Conservation (phyloP, 2,329 filamentous ascomycete species). For the Epichloe baconii region DNA sequence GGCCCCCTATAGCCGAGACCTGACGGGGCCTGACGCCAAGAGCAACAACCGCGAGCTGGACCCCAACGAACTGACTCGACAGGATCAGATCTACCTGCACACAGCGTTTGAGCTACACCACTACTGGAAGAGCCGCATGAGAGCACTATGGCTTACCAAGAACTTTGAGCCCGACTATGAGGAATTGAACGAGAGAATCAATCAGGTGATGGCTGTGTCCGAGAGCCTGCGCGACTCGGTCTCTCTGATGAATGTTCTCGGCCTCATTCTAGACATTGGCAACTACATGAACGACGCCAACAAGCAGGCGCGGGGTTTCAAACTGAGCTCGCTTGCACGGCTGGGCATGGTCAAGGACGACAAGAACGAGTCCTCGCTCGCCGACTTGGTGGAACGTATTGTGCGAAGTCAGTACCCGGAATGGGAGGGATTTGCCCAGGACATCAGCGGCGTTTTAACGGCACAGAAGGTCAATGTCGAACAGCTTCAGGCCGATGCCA, state of each 20-base stretch:
- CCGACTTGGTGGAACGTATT: slow-evolving; percentile 90
- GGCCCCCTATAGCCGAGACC: slow-evolving; percentile 92
- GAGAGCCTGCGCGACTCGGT: slow-evolving; percentile 86
- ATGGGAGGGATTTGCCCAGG: slow-evolving; percentile 78
- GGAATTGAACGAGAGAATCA: slow-evolving; percentile 73
- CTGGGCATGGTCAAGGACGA: slow-evolving; percentile 98
- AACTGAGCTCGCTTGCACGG: slow-evolving; percentile 83
- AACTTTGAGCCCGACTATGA: slow-evolving; percentile 84
- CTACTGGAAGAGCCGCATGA: slow-evolving; percentile 97
- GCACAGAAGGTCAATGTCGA: slow-evolving; percentile 92
- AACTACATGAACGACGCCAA: slow-evolving; percentile 99
- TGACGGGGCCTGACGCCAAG: slow-evolving; percentile 76
- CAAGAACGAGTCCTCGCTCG: slow-evolving; percentile 94
- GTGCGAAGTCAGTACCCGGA: slow-evolving; percentile 93
- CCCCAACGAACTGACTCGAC: slow-evolving; percentile 74
- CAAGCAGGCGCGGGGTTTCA: slow-evolving; percentile 96
- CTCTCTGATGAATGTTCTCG: slow-evolving; percentile 88
- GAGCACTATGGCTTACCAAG: slow-evolving; percentile 72
- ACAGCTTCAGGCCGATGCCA: slow-evolving; percentile 75
- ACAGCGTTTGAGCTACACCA: slow-evolving; percentile 91
- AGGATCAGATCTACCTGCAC: slow-evolving; percentile 90
- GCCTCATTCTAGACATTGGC: slow-evolving; percentile 91
- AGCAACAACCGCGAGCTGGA: slow-evolving; percentile 73
- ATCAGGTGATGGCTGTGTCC: slow-evolving; percentile 73
- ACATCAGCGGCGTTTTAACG: slow-evolving; percentile 66